These are phyloP conservation scores for Coleophoma eucalyptorum DNA, from an alignment of 2,329 filamentous ascomycete genomes.

Conservation along the genomic window DNA sequence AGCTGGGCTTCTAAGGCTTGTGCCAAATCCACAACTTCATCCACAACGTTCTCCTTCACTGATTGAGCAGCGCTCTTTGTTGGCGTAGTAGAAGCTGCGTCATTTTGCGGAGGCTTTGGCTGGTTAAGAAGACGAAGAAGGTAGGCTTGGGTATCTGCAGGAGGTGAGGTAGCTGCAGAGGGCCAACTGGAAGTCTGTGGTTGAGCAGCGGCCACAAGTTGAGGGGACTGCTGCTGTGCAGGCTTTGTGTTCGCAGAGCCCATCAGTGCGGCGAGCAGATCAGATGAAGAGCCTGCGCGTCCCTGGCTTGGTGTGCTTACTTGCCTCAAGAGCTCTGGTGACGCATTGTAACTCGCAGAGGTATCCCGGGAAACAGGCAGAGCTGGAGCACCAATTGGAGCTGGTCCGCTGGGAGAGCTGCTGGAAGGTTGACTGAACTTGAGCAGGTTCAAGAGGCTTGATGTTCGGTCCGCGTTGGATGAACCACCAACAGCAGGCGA, in stretches of 20 bases:
- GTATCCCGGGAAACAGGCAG: conserved; percentile 22
- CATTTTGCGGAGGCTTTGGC: conserved; percentile 62
- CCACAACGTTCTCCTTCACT: conserved; percentile 28
- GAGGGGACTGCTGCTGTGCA: conserved; percentile 17
- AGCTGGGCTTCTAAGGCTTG: conserved; percentile 39
- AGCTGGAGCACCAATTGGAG: conserved; percentile 22
- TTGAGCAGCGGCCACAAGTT: conserved; percentile 19
- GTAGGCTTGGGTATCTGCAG: conserved; percentile 76
- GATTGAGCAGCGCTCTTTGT: conserved; percentile 9
- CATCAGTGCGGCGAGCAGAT: conserved; percentile 28
- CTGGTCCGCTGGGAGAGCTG: conserved; percentile 18
- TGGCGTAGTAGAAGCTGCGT: conserved; percentile 23
- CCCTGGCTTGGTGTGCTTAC: conserved; percentile 12
- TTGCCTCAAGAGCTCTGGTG: conserved; percentile 14
- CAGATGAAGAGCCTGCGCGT: conserved; percentile 12
- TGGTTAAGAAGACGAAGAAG: conserved; percentile 82
- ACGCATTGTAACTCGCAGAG: conserved; percentile 16
- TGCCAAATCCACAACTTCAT: conserved; percentile 31
- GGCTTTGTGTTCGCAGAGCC: conserved; percentile 18
- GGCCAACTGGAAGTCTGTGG: conserved; percentile 14
- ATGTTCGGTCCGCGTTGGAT: conserved; percentile 43
- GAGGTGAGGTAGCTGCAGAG: conserved; percentile 47
- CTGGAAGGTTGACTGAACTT: conserved; percentile 53
- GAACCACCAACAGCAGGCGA: conserved; percentile 24
- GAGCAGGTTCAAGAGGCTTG: conserved; percentile 59